Base-by-base conservation (phyloP, 495 filamentous ascomycete species). In the Lepraria neglecta region DNA sequence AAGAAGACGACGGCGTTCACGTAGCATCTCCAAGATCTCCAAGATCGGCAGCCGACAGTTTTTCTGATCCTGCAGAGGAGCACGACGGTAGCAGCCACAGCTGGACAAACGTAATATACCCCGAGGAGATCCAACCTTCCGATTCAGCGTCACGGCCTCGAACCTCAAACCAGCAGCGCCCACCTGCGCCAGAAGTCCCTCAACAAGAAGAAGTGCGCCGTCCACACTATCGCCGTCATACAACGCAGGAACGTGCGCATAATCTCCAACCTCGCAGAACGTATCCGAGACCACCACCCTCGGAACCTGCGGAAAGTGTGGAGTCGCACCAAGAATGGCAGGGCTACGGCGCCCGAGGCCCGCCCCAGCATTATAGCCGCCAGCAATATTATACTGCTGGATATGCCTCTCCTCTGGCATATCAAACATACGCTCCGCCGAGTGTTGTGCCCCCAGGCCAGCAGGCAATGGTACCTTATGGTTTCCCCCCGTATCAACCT, bases 121-220 rank as follows among this genome's bases (percentile, higher is more conserved):
- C 76, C 61, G 86, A 85, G 68, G 89, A 92, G 66, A 74, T 94
- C 66, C 84, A 87, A 56, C 87, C 89, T 27, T 88, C 85, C 42
- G 90, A 95, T 76, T 92, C 89, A n/a, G 89, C 89, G 31, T 92
- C 84, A 64, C 77, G 83, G 61, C 80, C 82, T 61, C 78, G 81
- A 54, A 80, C 80, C 50, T 76, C 78, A 27, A 74, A 77, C 64
- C 79, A 74, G 7, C 68, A 68, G 42, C 65, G 68, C 19, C 70
- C 61, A 3, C 59, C 68, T 58, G 68, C 63, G 27, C 51, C 51
- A 15, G 67, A 70, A 70, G 72, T 73, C 61, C 75, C 77, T 19
- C 75, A 71, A 50, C 76, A 75, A 46, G 71, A 69, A 61, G 73
- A 75, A 51, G 67, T 70, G 59, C 75, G 71, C 56, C 80, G 76